Base-by-base conservation (phyloP, 495 filamentous ascomycete genomes). In the Parmelia sp. region DNA sequence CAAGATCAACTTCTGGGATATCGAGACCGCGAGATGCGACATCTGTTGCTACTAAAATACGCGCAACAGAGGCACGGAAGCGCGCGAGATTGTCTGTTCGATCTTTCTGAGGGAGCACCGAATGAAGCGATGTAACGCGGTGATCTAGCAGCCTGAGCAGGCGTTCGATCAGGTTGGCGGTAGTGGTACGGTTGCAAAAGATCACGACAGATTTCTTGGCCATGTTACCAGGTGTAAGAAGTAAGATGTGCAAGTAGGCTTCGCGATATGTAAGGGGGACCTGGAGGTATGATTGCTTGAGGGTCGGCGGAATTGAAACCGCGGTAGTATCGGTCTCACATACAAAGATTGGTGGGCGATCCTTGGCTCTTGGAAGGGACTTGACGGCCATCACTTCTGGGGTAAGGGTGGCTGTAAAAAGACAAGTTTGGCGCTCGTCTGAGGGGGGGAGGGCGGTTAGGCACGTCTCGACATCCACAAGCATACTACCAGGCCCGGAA, bases 391-490 rank as follows among this genome's bases (percentile, higher is more conserved):
- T 85, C 12, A 98, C 90, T 76, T 97, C 93, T n/a, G 89, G 84
- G 0, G 95, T 97, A 31, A 97, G 81, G 6, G 94, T 98, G 17
- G 94, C 94, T 3, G 94, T 98, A 78, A 97, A 98, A n/a, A 97
- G 85, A 47, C 92, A 84, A 14, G 92, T 96, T 68, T 96, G 95
- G 19, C 94, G 84, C 69, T 90, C 79, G 3, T 78, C 71, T 0
- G 81, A 75, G 0, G 91, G 84, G 1, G 94, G 93, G 2, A 97
- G 83, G 3, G 86, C 84, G 7, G 81, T 83, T 6, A 99, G 80
- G 71, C 92, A 96, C 55, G 88, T 90, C 70, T 92, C 91, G 3
- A 99, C 83, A 73, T 97, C 94, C 29, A 89, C 86, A n/a, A 96
- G 80, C 92, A 96, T 96, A 76, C 87, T 91, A 15, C 91, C 92